phyloP scores from a whole-genome alignment of 345 rosid genomes.

The Populus davidiana region DNA sequence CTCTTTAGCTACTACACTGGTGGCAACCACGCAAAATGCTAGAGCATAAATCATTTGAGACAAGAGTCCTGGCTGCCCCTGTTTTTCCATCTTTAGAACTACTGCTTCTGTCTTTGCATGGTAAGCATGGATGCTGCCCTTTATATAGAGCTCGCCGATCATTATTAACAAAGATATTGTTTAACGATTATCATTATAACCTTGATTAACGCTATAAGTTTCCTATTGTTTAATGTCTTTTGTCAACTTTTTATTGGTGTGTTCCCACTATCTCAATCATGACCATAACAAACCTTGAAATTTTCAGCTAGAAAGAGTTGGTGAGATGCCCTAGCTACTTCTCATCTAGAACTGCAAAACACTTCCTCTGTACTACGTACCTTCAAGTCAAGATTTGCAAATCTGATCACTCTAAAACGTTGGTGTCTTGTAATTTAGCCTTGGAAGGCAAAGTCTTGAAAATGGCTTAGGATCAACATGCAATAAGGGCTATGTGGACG shows the following conservation, averaged over 20 bases:
- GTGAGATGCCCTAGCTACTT: neutral
- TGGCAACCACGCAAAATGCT: slow-evolving; percentile 28
- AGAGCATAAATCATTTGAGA: slow-evolving; percentile 26
- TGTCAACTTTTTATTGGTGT: neutral
- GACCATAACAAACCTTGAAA: neutral
- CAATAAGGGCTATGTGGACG: neutral
- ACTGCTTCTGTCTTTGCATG: neutral
- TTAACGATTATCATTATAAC: slow-evolving; percentile 8
- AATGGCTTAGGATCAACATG: neutral
- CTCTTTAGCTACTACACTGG: slow-evolving; percentile 15
- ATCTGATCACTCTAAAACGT: neutral
- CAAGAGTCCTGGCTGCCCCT: slow-evolving; percentile 23
- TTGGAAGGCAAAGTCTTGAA: neutral
- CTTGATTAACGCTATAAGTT: slow-evolving; percentile 11
- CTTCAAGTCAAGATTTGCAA: neutral
- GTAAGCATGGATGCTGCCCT: neutral
- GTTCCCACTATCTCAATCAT: slow-evolving; percentile 6
- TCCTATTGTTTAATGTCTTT: neutral
- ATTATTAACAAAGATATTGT: neutral
- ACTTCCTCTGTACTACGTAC: neutral
- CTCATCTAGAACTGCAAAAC: neutral
- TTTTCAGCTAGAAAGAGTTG: neutral
- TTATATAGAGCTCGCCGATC: slow-evolving; percentile 22
- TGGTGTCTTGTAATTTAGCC: neutral
- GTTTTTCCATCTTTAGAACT: slow-evolving; percentile 15